phyloP scores from a whole-genome alignment of 1,139 yeast genomes.

The Debaryomyces subglobosus region DNA sequence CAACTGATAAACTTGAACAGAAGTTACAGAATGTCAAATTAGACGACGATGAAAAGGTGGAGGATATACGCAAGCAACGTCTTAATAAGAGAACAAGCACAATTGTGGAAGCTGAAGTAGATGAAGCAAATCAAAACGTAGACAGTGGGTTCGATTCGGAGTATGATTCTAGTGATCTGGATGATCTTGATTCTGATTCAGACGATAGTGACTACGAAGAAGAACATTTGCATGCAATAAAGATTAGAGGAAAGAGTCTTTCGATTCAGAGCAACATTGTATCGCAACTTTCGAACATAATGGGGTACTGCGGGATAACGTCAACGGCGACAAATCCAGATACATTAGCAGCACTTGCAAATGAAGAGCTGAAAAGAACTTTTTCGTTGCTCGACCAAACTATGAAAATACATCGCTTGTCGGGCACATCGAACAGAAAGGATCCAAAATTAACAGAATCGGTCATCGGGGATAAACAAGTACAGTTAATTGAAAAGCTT shows the following conservation, averaged over 20 bases:
- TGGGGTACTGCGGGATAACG: conserved; percentile 40
- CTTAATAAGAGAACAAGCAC: conserved; percentile 25
- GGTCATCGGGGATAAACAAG: conserved; percentile 60
- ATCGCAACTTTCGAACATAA: conserved; percentile 30
- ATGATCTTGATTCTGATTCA: conserved; percentile 29
- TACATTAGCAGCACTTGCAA: conserved; percentile 27
- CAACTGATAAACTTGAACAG: not conserved
- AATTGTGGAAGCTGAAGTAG: conserved; percentile 21
- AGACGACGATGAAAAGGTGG: not conserved
- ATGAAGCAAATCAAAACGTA: conserved; percentile 13
- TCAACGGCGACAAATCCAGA: conserved; percentile 17
- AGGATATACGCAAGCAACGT: not conserved
- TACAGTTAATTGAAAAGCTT: conserved; percentile 51
- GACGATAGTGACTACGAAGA: conserved; percentile 15
- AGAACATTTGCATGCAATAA: conserved; percentile 31
- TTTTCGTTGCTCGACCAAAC: conserved; percentile 31
- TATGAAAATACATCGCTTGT: conserved; percentile 28
- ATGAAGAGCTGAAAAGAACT: conserved; percentile 38
- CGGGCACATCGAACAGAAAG: conserved; percentile 21
- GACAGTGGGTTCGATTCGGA: conserved; percentile 30
- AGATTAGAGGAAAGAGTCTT: conserved; percentile 18
- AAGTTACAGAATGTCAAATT: not conserved
- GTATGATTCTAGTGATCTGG: conserved; percentile 18
- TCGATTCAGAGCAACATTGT: conserved; percentile 18
- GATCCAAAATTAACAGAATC: conserved; percentile 36